Conservation (phyloP, 768 basidiomycete genomes). For the Hydnomerulius pinastri region DNA sequence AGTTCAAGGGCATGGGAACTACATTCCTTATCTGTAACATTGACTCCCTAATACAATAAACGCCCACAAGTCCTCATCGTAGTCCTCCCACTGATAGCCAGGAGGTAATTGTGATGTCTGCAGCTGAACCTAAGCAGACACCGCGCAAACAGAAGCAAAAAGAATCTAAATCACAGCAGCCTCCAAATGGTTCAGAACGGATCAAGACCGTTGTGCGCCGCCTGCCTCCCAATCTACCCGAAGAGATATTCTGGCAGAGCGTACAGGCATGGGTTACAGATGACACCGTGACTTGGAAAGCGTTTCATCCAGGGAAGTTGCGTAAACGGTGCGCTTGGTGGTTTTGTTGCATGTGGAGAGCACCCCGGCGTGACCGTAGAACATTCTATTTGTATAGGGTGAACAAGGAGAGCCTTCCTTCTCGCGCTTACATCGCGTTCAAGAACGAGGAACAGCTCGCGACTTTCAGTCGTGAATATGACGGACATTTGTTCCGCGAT, state of each 20-base stretch:
- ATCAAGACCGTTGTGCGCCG: constrained; percentile 88
- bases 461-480: constrained; percentile 78
- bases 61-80: not conserved
- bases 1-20: not conserved
- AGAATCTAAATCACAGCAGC: constrained; percentile 32
- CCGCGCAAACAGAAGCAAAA: constrained; percentile 31
- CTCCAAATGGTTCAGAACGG: constrained; percentile 47
- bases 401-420: constrained; percentile 82
- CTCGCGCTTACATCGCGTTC: constrained; percentile 93
- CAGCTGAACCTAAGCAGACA: constrained; percentile 18
- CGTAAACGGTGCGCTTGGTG: constrained; percentile 57
- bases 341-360: no score
- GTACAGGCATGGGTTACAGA: constrained; percentile 83
- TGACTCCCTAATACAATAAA: no score
- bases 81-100: not conserved
- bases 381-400: constrained; percentile 43
- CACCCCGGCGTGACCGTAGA: no score
- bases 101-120: constrained; percentile 17
- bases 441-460: constrained; percentile 71
- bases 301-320: constrained; percentile 67
- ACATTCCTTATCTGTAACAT: not conserved
- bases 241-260: constrained; percentile 92
- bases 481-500: constrained; percentile 90
- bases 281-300: constrained; percentile 68
- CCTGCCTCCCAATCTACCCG: constrained; percentile 90